A percentile compares a stretch with the other conserved stretches of the same genome.
phyloP scores from a whole-genome alignment of 768 basidiomycete species.

The Trametes elegans region DNA sequence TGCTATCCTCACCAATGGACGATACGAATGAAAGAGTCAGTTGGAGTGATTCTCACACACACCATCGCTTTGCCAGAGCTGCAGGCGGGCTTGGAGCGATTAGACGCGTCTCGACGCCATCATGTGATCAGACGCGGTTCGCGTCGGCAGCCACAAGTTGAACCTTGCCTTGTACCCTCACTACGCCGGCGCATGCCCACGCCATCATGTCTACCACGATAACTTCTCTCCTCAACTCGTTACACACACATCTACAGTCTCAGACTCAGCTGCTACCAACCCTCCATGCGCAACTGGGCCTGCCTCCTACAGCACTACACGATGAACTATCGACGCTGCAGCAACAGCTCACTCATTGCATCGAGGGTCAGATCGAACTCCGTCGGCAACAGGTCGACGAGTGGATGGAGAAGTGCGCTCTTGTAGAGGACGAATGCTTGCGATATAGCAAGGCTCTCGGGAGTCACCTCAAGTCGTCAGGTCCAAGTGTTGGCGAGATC shows the following conservation, averaged over 20 bases:
- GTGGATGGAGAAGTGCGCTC: slow-evolving; percentile 63
- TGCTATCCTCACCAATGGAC: too few relatives aligned
- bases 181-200: slow-evolving; percentile 10
- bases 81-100: too few relatives aligned
- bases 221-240: slow-evolving; percentile 69
- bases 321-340: slow-evolving; percentile 77
- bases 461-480: slow-evolving; percentile 64
- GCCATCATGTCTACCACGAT: slow-evolving; percentile 68
- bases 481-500: slow-evolving; percentile 63
- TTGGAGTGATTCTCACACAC: too few relatives aligned
- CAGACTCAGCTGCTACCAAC: slow-evolving; percentile 83
- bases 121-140: slow-evolving; percentile 25
- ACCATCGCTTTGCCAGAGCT: too few relatives aligned
- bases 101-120: slow-evolving; percentile 11
- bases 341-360: slow-evolving; percentile 69
- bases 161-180: slow-evolving; percentile 10
- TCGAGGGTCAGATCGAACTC: slow-evolving; percentile 68
- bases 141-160: slow-evolving; percentile 14
- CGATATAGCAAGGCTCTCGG: slow-evolving; percentile 71
- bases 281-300: slow-evolving; percentile 79
- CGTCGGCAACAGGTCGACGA: slow-evolving; percentile 75
- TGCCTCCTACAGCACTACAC: slow-evolving; percentile 75
- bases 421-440: slow-evolving; percentile 61
- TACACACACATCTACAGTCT: slow-evolving; percentile 74
- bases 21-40: too few relatives aligned